A percentile compares a stretch with the other conserved stretches of the same genome.
phyloP scores from a whole-genome alignment of 106 monocot genomes.

The Phalaenopsis aphrodite region DNA sequence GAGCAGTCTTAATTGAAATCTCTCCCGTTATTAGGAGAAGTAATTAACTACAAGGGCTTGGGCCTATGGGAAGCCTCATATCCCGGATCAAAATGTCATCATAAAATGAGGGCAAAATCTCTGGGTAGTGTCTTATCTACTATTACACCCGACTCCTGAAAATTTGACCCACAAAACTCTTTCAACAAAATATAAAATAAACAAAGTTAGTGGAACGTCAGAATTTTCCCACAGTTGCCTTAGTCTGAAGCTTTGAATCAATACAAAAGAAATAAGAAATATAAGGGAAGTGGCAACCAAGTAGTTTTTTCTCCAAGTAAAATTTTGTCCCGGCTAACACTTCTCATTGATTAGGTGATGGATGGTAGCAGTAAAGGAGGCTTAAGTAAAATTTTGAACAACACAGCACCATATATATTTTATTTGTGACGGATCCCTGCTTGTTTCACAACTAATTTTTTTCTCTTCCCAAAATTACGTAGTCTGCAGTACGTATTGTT shows the following conservation, averaged over 20 bases:
- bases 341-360: not conserved
- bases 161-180: no score
- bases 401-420: not conserved
- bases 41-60: no score
- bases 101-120: no score
- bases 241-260: not conserved
- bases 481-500: conserved; percentile 81
- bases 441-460: not conserved
- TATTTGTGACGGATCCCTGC: not conserved
- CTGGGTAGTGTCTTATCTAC: no score
- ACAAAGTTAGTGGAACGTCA: no score
- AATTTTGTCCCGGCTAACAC: not conserved
- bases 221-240: not conserved
- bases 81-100: no score
- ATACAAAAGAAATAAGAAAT: not conserved
- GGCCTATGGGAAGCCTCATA: no score
- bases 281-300: not conserved
- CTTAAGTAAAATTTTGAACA: not conserved
- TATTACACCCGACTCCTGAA: no score
- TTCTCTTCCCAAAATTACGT: conserved; percentile 10
- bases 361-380: not conserved
- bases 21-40: no score
- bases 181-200: no score
- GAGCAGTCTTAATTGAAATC: no score
- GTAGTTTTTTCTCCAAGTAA: not conserved